Base-by-base conservation (phyloP, 2,329 filamentous ascomycete genomes). In the Chaetomium sp. region DNA sequence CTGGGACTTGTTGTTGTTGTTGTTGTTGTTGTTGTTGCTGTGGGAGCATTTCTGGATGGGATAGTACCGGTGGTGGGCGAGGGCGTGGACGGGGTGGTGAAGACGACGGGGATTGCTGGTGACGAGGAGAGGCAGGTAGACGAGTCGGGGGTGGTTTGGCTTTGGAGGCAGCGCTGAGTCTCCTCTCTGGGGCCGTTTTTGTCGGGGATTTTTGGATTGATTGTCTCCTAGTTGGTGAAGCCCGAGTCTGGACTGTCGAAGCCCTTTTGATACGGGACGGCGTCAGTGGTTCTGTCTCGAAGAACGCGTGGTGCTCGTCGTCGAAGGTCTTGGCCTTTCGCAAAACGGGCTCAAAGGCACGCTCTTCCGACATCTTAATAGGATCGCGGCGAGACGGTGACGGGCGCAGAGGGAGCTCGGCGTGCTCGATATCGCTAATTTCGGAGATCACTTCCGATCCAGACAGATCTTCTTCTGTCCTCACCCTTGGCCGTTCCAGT, bases 351-450 rank as follows among this genome's bases (percentile, higher is more conserved):
- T 62, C 61, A 11, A 61, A 59, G 0, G 59, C 59, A 2, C 49
- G 59, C 33, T 58, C 58, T 47, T 57, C 52, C 9, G 44, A 40
- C 4, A 61, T 52, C n/a, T 46, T 53, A 35, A 60, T 56, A 10
- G 59, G 50, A 33, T 58, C 50, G 12, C 61, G 59, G 10, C 55
- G 60, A 9, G 49, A 52, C 6, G 62, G 60, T 1, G 57, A 59
- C n/a, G 52, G 56, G 3, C 59, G 60, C 2, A 40, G 9, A 4
- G 46, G 51, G 9, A 52, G 53, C 19, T 32, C 47, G 37, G 79
- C 75, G 1, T 81, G 76, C 46, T 81, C 79, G n/a, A 78, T 66
- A 43, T 81, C 78, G 52, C 77, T 79, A 14, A 80, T 69, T 40
- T 80, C 78, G 0, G 78, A 80, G 5, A 75, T 69, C 0, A 66